Percentiles rank a stretch among this genome's conserved stretches.
Conservation (phyloP, 345 rosid genomes). For the Eucalyptus caleyi region DNA sequence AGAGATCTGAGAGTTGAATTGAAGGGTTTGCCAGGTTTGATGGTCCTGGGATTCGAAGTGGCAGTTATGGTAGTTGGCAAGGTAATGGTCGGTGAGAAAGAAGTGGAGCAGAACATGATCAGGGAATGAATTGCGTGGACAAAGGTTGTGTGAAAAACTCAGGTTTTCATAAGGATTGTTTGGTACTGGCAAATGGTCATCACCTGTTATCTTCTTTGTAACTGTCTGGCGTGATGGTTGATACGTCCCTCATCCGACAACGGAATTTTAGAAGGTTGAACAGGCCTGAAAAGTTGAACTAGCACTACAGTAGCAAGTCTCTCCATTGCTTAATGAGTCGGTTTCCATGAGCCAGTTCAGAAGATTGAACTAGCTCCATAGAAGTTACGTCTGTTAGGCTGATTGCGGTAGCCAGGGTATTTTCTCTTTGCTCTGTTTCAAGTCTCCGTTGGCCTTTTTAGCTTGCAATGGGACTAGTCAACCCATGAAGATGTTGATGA, state of each 20-base stretch:
- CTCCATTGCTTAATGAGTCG: neutral
- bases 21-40: neutral
- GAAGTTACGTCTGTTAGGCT: neutral
- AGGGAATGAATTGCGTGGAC: neutral
- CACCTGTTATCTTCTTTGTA: neutral
- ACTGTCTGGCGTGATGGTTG: neutral
- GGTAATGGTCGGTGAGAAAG: neutral
- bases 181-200: neutral
- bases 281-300: neutral
- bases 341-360: neutral
- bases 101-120: conserved; percentile 1
- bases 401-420: neutral
- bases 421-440: neutral
- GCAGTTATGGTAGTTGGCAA: neutral
- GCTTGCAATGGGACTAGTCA: neutral
- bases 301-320: neutral
- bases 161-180: neutral
- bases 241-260: neutral
- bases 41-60: neutral
- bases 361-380: neutral
- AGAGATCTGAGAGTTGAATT: conserved; percentile 6
- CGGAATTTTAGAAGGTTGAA: neutral
- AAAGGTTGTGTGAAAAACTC: neutral
- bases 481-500: neutral
- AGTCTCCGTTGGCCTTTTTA: neutral